Evolutionary conservation across 306 rosid species (phyloP).

Genomic region (Purshia tridentata): DNA sequence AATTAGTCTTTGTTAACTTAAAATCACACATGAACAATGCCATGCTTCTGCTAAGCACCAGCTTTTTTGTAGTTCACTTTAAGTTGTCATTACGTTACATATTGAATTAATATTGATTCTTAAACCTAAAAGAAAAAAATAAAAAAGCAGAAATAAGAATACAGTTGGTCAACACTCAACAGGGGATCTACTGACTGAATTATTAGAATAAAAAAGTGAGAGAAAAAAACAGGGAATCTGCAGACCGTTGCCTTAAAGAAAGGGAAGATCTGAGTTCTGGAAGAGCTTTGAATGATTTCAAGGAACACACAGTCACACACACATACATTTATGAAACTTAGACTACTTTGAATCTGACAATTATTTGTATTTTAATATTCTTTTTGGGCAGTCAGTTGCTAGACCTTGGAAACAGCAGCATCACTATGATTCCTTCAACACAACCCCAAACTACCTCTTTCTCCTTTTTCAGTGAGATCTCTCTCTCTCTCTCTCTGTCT

Average conservation of each 20-base stretch:
- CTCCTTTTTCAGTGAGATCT: neutral
- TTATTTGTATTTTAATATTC: neutral
- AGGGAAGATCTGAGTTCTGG: conserved; percentile 10
- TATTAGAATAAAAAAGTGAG: neutral
- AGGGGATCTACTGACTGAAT: conserved; percentile 11
- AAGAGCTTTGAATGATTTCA: conserved; percentile 6
- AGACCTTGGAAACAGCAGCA: conserved; percentile 24
- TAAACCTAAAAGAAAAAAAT: neutral
- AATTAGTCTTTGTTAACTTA: neutral
- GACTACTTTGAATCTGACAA: conserved; percentile 17
- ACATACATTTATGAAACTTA: conserved; percentile 12
- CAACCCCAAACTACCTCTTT: neutral
- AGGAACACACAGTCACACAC: conserved; percentile 6
- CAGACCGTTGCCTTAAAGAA: conserved; percentile 10
- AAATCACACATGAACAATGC: neutral
- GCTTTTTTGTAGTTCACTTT: neutral
- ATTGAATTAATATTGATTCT: too few relatives aligned
- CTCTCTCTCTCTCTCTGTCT: neutral
- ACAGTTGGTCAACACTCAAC: conserved; percentile 31
- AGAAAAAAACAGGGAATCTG: conserved; percentile 3
- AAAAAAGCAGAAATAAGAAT: neutral
- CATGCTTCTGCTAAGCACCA: conserved; percentile 12
- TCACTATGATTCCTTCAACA: conserved; percentile 24
- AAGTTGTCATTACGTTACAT: neutral
- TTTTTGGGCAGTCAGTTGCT: conserved; percentile 15